Percentiles rank a stretch among this genome's conserved stretches.
phyloP scores from a whole-genome alignment of 2,329 filamentous ascomycete species.

The Purpureocillium takamizusanense region DNA sequence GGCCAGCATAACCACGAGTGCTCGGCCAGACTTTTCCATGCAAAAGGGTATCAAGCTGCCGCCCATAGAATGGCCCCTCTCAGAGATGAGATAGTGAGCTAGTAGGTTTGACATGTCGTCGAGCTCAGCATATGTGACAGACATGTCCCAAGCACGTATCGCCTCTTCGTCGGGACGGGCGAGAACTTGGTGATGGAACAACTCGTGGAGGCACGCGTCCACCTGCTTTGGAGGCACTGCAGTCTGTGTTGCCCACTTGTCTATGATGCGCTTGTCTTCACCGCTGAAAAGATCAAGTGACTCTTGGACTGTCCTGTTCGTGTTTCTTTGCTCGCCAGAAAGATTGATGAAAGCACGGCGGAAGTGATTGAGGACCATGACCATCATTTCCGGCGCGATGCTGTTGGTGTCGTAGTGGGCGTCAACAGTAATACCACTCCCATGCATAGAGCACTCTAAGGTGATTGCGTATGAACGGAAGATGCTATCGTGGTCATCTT shows the following conservation, averaged over 20 bases:
- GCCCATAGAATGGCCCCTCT: neutral
- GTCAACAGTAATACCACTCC: neutral
- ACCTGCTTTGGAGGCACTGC: neutral
- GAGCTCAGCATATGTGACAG: neutral
- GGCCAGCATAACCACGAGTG: conserved; percentile 3
- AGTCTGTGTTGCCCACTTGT: neutral
- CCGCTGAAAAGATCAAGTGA: neutral
- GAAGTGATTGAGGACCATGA: neutral
- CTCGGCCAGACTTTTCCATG: conserved; percentile 6
- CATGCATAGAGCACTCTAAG: conserved; percentile 1
- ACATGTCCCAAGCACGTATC: neutral
- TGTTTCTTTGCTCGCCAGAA: neutral
- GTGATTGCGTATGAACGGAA: conserved; percentile 1
- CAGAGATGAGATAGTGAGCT: neutral
- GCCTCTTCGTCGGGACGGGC: neutral
- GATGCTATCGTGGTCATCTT: neutral
- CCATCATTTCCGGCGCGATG: neutral
- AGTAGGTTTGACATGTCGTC: neutral
- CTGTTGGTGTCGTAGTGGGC: neutral
- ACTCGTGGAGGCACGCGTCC: neutral
- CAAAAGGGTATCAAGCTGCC: conserved; percentile 3
- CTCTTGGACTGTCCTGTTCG: neutral
- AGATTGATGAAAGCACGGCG: neutral
- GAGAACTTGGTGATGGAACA: neutral
- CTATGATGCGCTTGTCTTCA: neutral